Evolutionary conservation across 129 eudicot genomes (phyloP).

Genomic region (Artemisia annua): DNA sequence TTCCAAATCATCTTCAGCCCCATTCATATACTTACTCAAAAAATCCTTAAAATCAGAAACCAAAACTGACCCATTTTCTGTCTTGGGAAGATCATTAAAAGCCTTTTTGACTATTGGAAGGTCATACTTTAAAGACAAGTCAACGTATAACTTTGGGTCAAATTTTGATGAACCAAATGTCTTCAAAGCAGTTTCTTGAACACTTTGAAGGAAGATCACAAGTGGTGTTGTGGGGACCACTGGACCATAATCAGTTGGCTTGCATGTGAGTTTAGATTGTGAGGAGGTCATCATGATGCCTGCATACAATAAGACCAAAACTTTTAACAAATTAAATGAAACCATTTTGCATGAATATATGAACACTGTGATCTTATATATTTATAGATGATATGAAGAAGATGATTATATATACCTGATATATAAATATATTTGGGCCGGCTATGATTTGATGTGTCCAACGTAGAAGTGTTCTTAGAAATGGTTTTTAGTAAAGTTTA

Average conservation of each 20-base stretch:
- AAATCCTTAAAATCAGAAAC: slow-evolving; percentile 44
- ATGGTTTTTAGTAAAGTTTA: neutral
- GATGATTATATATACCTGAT: slow-evolving; percentile 8
- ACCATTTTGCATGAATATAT: slow-evolving; percentile 28
- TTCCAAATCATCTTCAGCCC: slow-evolving; percentile 63
- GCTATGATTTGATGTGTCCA: slow-evolving; percentile 20
- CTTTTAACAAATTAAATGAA: neutral
- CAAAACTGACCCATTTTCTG: slow-evolving; percentile 51
- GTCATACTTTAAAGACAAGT: slow-evolving; percentile 60
- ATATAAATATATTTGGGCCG: slow-evolving; percentile 17
- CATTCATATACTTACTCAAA: slow-evolving; percentile 43
- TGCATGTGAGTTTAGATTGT: slow-evolving; percentile 22
- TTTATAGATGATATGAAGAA: neutral
- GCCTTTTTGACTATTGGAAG: slow-evolving; percentile 48
- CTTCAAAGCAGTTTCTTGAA: slow-evolving; percentile 66
- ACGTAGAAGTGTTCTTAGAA: neutral
- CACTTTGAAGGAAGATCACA: slow-evolving; percentile 50
- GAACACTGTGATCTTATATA: neutral
- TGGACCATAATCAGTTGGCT: slow-evolving; percentile 47
- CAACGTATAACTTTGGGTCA: slow-evolving; percentile 79
- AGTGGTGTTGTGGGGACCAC: slow-evolving; percentile 71
- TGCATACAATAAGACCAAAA: slow-evolving; percentile 23
- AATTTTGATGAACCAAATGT: slow-evolving; percentile 61
- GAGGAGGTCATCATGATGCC: slow-evolving; percentile 28
- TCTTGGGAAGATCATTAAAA: slow-evolving; percentile 45